A percentile compares a stretch with the other conserved stretches of the same genome.
phyloP scores from a whole-genome alignment of 352 stramenopile species.

The Globisporangium okanoganense region DNA sequence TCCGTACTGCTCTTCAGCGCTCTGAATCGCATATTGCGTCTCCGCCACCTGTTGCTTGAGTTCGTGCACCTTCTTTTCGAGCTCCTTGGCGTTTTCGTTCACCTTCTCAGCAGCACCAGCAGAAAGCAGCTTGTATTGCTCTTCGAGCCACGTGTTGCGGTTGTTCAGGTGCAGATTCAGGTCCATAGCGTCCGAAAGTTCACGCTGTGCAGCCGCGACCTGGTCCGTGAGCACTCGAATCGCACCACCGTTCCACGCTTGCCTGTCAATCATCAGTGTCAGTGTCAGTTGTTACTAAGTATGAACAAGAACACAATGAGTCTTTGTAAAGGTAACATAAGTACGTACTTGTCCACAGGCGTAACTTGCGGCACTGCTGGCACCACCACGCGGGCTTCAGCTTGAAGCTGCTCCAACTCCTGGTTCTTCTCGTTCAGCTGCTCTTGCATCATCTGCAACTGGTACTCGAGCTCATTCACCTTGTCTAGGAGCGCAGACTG shows the following conservation, averaged over 20 bases:
- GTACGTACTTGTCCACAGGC: slow-evolving; percentile 35
- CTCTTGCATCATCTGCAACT: slow-evolving; percentile 57
- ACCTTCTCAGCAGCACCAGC: slow-evolving; percentile 19
- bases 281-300: not conserved
- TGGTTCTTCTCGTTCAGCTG: slow-evolving; percentile 59
- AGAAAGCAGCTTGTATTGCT: slow-evolving; percentile 53
- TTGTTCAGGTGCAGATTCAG: slow-evolving; percentile 78
- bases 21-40: slow-evolving; percentile 3
- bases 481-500: slow-evolving; percentile 50
- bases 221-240: slow-evolving; percentile 73
- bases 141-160: slow-evolving; percentile 74
- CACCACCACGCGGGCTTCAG: slow-evolving; percentile 17
- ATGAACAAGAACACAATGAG: not conserved
- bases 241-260: slow-evolving; percentile 40
- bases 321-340: not conserved
- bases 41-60: slow-evolving; percentile 22
- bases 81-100: slow-evolving; percentile 20
- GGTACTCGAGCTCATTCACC: slow-evolving; percentile 52
- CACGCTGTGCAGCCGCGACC: slow-evolving; percentile 57
- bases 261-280: slow-evolving; percentile 4
- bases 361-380: not conserved
- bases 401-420: slow-evolving; percentile 36
- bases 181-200: slow-evolving; percentile 82
- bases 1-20: slow-evolving; percentile 26
- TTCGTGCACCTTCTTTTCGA: slow-evolving; percentile 25